Evolutionary conservation across 2,329 filamentous ascomycete species (phyloP), one percentile per base, ranked within the genome.

Genomic region (Botryotinia globosa): DNA sequence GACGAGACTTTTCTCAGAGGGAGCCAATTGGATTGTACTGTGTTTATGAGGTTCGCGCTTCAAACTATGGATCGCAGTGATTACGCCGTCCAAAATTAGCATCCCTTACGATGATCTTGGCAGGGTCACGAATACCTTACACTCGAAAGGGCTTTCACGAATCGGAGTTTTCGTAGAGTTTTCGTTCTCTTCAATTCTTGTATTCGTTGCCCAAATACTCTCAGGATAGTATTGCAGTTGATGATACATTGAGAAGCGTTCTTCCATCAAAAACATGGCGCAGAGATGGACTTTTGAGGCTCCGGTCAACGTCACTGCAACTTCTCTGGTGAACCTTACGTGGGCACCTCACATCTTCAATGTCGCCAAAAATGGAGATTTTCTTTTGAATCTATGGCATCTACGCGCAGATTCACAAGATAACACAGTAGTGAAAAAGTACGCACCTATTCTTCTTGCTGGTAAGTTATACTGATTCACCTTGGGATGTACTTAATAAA

Each of bases 321-420:
- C 8, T 10, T 58, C 39, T 34, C 20, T 39, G 8, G 54, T 69
- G 2, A 69, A 69, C 25, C 22, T 69, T 7, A 69, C 66, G 6
- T 69, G 54, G 39, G 25, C 12, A 45, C 54, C 66, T 18, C 51
- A 25, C 18, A 69, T 54, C 4, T 44, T 69, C n/a, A 59, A 45
- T n/a, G 12, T 54, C 32, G 39, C 20, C 20, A 25, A 69, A 16
- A 45, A 69, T 45, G 66, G 66, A 45, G 44, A 69, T 18, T 69
- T 69, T 18, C 22, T 44, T 32, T 16, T 69, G 12, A 69, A 61
- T n/a, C n/a, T 69, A n/a, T 69, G 66, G 66, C 51, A 61, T 39
- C 32, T 69, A 39, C 51, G 66, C 51, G n/a, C 14, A 2, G 66
- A 69, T 20, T 32, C 20, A 22, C 37, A 45, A 20, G 42, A 37